phyloP scores from a whole-genome alignment of 495 filamentous ascomycete species.

The Lophiostoma macrostomum region DNA sequence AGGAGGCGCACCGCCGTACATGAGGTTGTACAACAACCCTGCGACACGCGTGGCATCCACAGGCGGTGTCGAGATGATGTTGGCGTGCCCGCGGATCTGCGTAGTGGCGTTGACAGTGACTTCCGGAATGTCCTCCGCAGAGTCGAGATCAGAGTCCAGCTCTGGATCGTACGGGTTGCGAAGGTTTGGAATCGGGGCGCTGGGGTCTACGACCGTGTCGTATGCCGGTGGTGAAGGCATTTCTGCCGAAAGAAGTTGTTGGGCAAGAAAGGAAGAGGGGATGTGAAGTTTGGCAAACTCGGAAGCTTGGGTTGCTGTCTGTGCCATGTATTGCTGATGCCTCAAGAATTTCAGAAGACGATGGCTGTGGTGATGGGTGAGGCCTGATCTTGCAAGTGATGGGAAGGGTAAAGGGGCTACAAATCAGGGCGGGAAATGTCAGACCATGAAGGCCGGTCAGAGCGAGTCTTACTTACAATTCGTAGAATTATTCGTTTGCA shows the following conservation, averaged over 20 bases:
- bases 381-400: too few relatives aligned
- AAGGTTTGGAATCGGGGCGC: conserved; percentile 7
- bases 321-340: too few relatives aligned
- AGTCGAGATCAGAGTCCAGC: conserved; percentile 4
- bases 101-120: conserved; percentile 17
- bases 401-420: too few relatives aligned
- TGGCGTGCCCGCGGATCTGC: conserved; percentile 18
- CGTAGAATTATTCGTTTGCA: too few relatives aligned
- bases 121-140: conserved; percentile 1
- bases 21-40: not conserved
- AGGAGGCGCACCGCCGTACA: not conserved
- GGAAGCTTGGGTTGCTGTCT: too few relatives aligned
- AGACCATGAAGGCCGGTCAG: too few relatives aligned
- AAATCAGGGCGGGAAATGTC: too few relatives aligned
- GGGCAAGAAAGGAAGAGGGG: not conserved
- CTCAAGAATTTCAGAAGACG: too few relatives aligned
- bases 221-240: conserved; percentile 16
- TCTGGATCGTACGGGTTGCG: conserved; percentile 4
- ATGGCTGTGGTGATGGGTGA: too few relatives aligned
- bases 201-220: conserved; percentile 12
- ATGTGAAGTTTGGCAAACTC: not conserved
- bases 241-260: not conserved
- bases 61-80: conserved; percentile 6
- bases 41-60: conserved; percentile 5
- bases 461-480: too few relatives aligned